A percentile compares a stretch with the other conserved stretches of the same genome.
Evolutionary conservation across 2,329 filamentous ascomycete species (phyloP).

Genomic region (Xylariaceae sp.): DNA sequence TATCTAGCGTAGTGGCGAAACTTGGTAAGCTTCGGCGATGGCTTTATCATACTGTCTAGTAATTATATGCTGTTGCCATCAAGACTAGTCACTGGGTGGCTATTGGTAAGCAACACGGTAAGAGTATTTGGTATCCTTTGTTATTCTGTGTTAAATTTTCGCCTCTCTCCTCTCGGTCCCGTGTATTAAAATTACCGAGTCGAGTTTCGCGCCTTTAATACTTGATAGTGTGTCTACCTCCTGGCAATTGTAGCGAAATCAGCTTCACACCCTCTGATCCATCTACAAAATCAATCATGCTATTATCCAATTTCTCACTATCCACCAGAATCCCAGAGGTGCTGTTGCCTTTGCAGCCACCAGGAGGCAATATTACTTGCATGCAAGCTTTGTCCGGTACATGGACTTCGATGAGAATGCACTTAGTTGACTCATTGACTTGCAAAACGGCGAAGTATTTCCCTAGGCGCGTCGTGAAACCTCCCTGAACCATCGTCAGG

Average conservation of each 20-base stretch:
- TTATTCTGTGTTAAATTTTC: too few species aligned
- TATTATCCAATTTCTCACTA: not conserved
- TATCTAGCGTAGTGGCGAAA: too few species aligned
- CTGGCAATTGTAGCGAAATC: not conserved
- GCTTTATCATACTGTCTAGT: too few species aligned
- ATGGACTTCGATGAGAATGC: conserved; percentile 3
- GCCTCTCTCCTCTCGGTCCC: too few species aligned
- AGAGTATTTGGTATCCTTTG: too few species aligned
- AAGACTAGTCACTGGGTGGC: too few species aligned
- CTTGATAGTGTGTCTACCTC: conserved; percentile 7
- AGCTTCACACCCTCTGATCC: not conserved
- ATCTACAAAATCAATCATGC: not conserved
- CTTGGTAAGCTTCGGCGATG: too few species aligned
- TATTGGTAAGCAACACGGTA: too few species aligned
- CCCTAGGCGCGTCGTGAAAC: conserved; percentile 48
- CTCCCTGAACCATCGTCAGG: conserved; percentile 46
- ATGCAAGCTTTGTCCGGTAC: not conserved
- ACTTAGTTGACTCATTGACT: not conserved
- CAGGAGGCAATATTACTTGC: not conserved
- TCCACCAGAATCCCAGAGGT: not conserved
- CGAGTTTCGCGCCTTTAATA: not conserved
- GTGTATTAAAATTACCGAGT: too few species aligned
- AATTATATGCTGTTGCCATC: too few species aligned
- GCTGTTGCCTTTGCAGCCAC: not conserved
- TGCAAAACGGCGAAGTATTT: conserved; percentile 33